Percentiles rank a stretch among this genome's conserved stretches.
Conservation (phyloP, 2,329 filamentous ascomycete genomes). For the Hirsutella minnesotensis region DNA sequence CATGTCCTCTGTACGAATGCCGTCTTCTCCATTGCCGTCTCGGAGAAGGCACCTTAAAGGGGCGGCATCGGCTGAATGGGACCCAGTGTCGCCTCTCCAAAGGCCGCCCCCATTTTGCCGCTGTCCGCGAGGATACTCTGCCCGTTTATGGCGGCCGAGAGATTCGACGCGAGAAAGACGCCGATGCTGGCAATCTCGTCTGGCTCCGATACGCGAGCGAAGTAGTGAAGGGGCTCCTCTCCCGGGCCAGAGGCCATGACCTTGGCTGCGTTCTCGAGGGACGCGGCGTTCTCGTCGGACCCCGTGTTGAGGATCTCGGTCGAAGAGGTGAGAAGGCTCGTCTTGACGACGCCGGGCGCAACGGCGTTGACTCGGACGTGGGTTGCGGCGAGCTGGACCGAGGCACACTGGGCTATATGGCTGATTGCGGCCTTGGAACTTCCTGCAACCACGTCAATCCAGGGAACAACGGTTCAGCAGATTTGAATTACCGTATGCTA, state of each 20-base stretch:
- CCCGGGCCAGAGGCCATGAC: background rate
- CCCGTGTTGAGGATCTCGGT: background rate
- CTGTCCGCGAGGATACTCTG: slow-evolving; percentile 10
- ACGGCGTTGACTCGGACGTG: slow-evolving; percentile 8
- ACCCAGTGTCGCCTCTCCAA: slow-evolving; percentile 2
- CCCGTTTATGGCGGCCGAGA: slow-evolving; percentile 6
- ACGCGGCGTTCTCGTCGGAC: too few relatives aligned
- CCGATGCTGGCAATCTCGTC: slow-evolving; percentile 8
- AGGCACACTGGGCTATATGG: background rate
- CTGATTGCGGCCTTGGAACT: background rate
- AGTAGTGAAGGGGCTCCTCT: slow-evolving; percentile 4
- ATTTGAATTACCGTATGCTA: slow-evolving; percentile 4
- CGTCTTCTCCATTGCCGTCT: background rate
- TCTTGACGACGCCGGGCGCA: slow-evolving; percentile 4
- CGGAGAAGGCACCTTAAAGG: background rate
- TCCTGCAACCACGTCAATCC: background rate
- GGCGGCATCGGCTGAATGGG: slow-evolving; percentile 3
- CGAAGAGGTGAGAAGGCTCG: slow-evolving; percentile 4
- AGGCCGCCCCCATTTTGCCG: slow-evolving; percentile 6
- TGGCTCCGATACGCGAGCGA: slow-evolving; percentile 6
- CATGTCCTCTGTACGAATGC: too few relatives aligned
- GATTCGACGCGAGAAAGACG: slow-evolving; percentile 8
- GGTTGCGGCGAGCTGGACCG: slow-evolving; percentile 5
- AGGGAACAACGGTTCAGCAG: too few relatives aligned
- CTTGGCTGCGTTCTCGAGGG: background rate